These are phyloP conservation scores for Viridothelium virens DNA, from an alignment of 495 filamentous ascomycete species.

Conservation along the genomic window DNA sequence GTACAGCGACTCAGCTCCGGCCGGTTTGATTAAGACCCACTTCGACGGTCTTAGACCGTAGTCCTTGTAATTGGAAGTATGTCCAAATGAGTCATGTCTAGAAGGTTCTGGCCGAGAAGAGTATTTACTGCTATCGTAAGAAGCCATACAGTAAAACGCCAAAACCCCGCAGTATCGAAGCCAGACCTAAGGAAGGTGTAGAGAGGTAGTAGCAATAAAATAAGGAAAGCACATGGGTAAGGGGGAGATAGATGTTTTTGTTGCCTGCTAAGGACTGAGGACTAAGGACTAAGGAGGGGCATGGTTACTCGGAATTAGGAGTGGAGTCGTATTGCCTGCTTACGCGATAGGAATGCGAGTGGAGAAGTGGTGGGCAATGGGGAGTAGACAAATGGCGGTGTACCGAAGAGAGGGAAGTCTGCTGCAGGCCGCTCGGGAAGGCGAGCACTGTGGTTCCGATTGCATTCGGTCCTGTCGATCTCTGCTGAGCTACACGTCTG, in stretches of 20 bases:
- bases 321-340: slow-evolving; percentile 3
- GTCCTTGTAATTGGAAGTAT: background rate
- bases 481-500: background rate
- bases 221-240: background rate
- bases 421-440: background rate
- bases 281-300: background rate
- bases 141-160: slow-evolving; percentile 7
- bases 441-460: background rate
- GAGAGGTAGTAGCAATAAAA: background rate
- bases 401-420: background rate
- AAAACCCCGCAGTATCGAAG: background rate
- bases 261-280: background rate
- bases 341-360: background rate
- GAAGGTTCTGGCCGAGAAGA: background rate
- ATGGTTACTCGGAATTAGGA: slow-evolving; percentile 1
- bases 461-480: slow-evolving; percentile 6
- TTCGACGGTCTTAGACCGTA: background rate
- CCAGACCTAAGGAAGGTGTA: background rate
- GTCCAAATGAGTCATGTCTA: slow-evolving; percentile 7
- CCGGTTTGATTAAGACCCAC: background rate
- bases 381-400: slow-evolving; percentile 3
- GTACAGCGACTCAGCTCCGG: background rate
- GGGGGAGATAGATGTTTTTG: background rate
- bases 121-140: background rate
- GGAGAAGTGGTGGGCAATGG: background rate